Evolutionary conservation across 73 alveolate species (phyloP).

Genomic region (Tetrahymena thermophila): DNA sequence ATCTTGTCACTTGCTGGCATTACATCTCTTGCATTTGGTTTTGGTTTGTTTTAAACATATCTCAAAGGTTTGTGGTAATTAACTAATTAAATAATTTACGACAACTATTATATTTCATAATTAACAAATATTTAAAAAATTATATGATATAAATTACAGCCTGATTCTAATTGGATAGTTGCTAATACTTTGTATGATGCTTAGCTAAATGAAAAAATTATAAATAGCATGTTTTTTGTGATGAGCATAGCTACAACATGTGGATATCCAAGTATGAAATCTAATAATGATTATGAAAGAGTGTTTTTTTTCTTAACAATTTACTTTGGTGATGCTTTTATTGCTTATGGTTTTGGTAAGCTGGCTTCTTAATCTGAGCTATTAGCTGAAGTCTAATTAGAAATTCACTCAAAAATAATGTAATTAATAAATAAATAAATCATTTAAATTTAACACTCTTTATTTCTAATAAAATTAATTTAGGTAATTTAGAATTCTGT

Average conservation of each 20-base stretch:
- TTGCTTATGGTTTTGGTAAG: conserved; percentile 57
- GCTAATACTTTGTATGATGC: background rate
- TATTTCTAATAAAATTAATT: background rate
- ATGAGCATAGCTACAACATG: conserved; percentile 46
- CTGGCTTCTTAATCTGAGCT: background rate
- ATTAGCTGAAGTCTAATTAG: background rate
- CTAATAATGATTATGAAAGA: conserved; percentile 43
- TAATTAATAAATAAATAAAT: background rate
- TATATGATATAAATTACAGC: background rate
- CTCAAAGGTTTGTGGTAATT: background rate
- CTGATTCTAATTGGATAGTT: background rate
- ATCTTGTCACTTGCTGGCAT: background rate
- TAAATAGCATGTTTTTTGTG: conserved; percentile 32
- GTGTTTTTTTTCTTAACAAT: conserved; percentile 38
- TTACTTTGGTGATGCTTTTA: conserved; percentile 48
- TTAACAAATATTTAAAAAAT: no score
- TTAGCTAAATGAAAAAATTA: background rate
- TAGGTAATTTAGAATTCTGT: background rate
- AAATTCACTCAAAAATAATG: background rate
- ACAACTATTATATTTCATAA: no score
- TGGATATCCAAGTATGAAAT: conserved; percentile 50
- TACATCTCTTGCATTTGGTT: background rate
- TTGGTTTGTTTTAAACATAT: background rate
- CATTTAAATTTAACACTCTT: background rate
- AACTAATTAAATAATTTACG: background rate